Evolutionary conservation across 768 basidiomycete genomes (phyloP), one percentile per base, ranked within the genome.

Genomic region (Kwoniella europaea): DNA sequence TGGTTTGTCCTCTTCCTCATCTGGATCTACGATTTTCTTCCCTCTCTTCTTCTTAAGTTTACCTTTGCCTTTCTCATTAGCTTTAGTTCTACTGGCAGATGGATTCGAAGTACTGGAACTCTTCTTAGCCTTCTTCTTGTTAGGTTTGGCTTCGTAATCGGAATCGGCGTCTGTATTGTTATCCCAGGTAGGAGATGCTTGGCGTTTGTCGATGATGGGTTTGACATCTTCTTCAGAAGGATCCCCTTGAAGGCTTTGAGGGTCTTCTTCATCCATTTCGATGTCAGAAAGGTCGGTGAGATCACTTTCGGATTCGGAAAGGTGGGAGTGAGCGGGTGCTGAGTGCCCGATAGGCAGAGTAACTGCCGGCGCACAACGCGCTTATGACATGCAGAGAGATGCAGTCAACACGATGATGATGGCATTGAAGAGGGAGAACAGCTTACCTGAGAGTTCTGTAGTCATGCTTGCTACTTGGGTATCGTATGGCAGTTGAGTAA

Each of bases 101-200:
- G 46, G 41, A n/a, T 50, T 63, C 2, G 22, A 12, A 12, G 18
- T 55, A 27, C 44, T 52, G 35, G n/a, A 13, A 2, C 53, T 57
- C 20, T 29, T 63, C 29, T 46, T 69, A 13, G 65, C 44, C 46
- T 63, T 54, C 60, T 63, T 71, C 52, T 62, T 68, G 1, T 18
- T 9, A 0, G 58, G 58, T 52, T 68, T 61, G 24, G 52, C 46
- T 18, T 29, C 41, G 42, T 65, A 55, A 29, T 65, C 64, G 35
- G 64, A 65, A n/a, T 65, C 64, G 18, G 52, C 53, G n/a, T 65
- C 64, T 7, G 29, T 4, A 10, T 58, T 35, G 16, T 20, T n/a
- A 15, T 13, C 15, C 20, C 10, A n/a, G 18, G 24, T 12, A 3
- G 54, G 27, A 27, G 57, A 58, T 5, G 29, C 13, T 58, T 27